Conservation (phyloP, 2,329 filamentous ascomycete genomes). For the Grosmannia penicillata region DNA sequence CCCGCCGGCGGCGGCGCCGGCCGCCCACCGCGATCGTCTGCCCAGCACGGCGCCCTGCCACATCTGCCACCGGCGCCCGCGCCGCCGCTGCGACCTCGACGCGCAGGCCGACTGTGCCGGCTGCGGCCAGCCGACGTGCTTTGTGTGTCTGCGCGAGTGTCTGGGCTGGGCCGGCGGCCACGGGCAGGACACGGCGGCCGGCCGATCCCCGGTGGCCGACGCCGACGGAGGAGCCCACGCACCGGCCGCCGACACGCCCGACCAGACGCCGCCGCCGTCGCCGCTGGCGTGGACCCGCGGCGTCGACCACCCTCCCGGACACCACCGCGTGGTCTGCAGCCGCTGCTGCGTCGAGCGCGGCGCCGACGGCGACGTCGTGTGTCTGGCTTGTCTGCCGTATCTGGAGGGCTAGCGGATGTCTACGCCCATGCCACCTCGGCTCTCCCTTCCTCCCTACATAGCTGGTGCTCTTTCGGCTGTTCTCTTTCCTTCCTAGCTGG, state of each 20-base stretch:
- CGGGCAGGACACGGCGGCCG: background rate
- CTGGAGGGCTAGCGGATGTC: conserved; percentile 14
- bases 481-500: too few species aligned
- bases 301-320: conserved; percentile 25
- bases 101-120: conserved; percentile 49
- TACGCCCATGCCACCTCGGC: too few species aligned
- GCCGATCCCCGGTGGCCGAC: background rate
- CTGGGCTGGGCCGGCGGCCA: conserved; percentile 25
- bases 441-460: too few species aligned
- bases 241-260: background rate
- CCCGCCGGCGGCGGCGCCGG: background rate
- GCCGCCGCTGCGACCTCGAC: conserved; percentile 49
- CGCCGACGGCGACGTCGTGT: conserved; percentile 48
- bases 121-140: conserved; percentile 49
- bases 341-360: conserved; percentile 54
- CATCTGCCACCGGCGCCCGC: conserved; percentile 51
- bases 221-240: background rate
- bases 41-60: conserved; percentile 35
- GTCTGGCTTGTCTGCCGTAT: conserved; percentile 41
- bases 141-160: conserved; percentile 53
- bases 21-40: background rate
- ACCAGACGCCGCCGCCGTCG: conserved; percentile 17
- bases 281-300: conserved; percentile 20
- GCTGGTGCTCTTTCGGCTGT: conserved; percentile 2
- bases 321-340: conserved; percentile 46